Conservation (phyloP, 139 green algal genomes). For the Spirogloea muscicola region DNA sequence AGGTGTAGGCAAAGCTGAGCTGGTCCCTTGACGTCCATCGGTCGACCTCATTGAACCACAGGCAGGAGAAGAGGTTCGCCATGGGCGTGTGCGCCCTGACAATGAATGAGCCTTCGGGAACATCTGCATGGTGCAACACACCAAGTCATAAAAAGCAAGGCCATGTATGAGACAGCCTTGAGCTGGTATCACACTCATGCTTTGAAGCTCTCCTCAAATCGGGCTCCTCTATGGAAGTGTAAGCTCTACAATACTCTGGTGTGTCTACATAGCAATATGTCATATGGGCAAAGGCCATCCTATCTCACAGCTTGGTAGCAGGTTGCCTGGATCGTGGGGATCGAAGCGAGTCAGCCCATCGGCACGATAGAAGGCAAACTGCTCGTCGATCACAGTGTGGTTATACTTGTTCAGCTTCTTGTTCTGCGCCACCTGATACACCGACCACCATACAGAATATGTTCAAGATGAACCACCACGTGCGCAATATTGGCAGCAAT, state of each 20-base stretch:
- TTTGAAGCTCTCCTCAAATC: not conserved
- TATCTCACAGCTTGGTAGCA: constrained; percentile 35
- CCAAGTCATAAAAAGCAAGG: not conserved
- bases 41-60: constrained; percentile 51
- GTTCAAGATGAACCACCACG: not conserved
- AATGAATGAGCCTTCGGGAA: constrained; percentile 41
- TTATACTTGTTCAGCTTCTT: constrained; percentile 51
- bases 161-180: not conserved
- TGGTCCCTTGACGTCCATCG: constrained; percentile 39
- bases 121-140: constrained; percentile 28
- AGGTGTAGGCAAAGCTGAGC: constrained; percentile 44
- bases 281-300: not conserved
- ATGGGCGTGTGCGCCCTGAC: constrained; percentile 43
- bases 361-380: constrained; percentile 22
- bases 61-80: constrained; percentile 47
- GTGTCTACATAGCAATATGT: not conserved
- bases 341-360: constrained; percentile 36
- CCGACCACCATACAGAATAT: not conserved
- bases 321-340: constrained; percentile 24
- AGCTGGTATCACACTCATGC: not conserved
- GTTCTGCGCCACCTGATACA: constrained; percentile 40
- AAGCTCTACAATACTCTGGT: not conserved
- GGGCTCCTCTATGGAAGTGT: not conserved
- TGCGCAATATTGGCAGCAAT: too few relatives aligned
- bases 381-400: constrained; percentile 39